Base-by-base conservation (phyloP, 495 filamentous ascomycete species). In the Podospora anserina region DNA sequence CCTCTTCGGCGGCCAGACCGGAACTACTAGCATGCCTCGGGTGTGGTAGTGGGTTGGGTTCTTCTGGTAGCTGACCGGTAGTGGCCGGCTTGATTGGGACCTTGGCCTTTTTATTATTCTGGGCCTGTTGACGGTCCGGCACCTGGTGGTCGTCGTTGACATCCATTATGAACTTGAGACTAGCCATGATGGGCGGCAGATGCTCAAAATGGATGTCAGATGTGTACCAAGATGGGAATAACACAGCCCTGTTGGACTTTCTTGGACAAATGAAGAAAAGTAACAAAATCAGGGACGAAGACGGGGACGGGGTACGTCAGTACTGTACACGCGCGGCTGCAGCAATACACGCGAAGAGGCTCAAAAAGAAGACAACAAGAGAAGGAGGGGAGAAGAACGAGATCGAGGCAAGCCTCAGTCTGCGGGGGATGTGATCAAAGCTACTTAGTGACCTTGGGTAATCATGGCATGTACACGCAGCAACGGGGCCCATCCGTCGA, bases 151-250 rank as follows among this genome's bases (percentile, higher is more conserved):
- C 81, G 61, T 82, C 80, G 56, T 72, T 70, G 69, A 78, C 75
- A 73, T 83, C 79, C 80, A 84, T 82, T 65, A 84, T 84, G 67
- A 81, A 80, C 64, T 76, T 80, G 61, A 84, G 75, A 69, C 79
- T 82, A 70, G 80, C 75, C 82, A 84, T 84, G 74, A 72, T 69
- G 66, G 76, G 77, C 72, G 75, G 73, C 68, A 71, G 72, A 70
- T 66, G 66, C 80, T 80, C 76, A 78, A 83, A 79, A 76, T 79
- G 79, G 77, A 81, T 79, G 72, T 72, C 68, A 70, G 72, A 68
- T 69, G 68, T 49, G 13, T 63, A 63, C 75, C 76, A 77, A 77
- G 75, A 77, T 78, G 71, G 76, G 73, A 74, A 70, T 73, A 74
- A 32, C 76, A 77, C 76, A 78, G 76, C 76, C 76, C 76, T 28